These are phyloP conservation scores for Seminavis robusta DNA, from an alignment of 108 stramenopile species.

Conservation along the genomic window DNA sequence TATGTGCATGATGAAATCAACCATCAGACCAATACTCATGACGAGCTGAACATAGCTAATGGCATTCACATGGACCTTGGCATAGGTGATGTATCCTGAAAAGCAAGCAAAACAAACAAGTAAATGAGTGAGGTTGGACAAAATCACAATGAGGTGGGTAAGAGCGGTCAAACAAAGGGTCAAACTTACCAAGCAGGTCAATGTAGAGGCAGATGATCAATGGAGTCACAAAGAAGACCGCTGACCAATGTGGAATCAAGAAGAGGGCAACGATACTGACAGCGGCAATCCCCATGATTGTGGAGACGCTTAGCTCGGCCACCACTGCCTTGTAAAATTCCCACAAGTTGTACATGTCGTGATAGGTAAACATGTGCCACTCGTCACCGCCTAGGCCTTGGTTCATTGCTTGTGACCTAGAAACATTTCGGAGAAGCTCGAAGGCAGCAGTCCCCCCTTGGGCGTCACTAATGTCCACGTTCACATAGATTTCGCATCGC, in stretches of 20 bases:
- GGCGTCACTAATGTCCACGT: constrained; percentile 9
- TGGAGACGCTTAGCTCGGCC: constrained; percentile 9
- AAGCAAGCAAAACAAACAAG: no score
- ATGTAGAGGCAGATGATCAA: constrained; percentile 16
- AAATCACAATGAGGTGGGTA: no score
- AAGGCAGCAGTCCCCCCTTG: constrained; percentile 4
- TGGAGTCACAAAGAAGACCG: constrained; percentile 11
- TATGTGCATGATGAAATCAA: constrained; percentile 27
- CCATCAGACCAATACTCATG: constrained; percentile 26
- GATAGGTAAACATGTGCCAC: constrained; percentile 25
- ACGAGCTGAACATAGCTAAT: constrained; percentile 24
- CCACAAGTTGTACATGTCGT: constrained; percentile 13
- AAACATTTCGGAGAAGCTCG: constrained; percentile 7
- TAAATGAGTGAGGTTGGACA: no score
- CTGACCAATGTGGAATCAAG: constrained; percentile 28
- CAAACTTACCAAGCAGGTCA: constrained; percentile 17
- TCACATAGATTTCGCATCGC: constrained; percentile 9
- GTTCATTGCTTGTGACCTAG: constrained; percentile 8
- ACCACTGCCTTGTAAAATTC: constrained; percentile 24
- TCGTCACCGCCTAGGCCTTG: constrained; percentile 1
- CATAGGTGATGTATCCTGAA: constrained; percentile 14
- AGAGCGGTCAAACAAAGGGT: no score
- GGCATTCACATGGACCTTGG: constrained; percentile 16
- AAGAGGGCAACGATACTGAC: constrained; percentile 21
- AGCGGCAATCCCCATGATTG: constrained; percentile 17